Conservation (phyloP, 768 basidiomycete species). For the Baorangia bicolor region DNA sequence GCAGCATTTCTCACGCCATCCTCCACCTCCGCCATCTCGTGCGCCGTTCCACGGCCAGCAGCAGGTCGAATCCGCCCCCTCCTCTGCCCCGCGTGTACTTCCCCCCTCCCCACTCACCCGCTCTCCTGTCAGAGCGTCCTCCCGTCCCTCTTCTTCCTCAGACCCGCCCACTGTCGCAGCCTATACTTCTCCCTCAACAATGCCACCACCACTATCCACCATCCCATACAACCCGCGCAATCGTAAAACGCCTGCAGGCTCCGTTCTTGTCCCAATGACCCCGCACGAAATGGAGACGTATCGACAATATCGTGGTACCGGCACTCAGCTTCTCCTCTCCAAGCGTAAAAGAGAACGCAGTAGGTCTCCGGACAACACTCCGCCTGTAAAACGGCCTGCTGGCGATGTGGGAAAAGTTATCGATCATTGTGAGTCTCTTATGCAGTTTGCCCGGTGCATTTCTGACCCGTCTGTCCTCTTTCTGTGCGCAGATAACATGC, state of each 20-base stretch:
- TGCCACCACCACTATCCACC: constrained; percentile 33
- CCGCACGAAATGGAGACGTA: constrained; percentile 59
- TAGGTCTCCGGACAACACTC: constrained; percentile 38
- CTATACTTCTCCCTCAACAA: constrained; percentile 34
- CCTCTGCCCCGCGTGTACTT: constrained; percentile 22
- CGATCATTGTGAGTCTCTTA: constrained; percentile 65
- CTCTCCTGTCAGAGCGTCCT: constrained; percentile 25
- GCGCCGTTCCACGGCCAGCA: constrained; percentile 20
- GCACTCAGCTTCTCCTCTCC: constrained; percentile 46
- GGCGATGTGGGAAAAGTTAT: constrained; percentile 76
- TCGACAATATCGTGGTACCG: constrained; percentile 55
- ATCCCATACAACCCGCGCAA: constrained; percentile 65
- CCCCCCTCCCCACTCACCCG: constrained; percentile 32
- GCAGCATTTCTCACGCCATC: constrained; percentile 28
- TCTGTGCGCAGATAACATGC: constrained; percentile 70
- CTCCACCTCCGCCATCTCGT: constrained; percentile 20
- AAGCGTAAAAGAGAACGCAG: constrained; percentile 53
- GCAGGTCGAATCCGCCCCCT: constrained; percentile 20
- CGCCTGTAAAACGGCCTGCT: constrained; percentile 49
- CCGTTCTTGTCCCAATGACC: constrained; percentile 65
- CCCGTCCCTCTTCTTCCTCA: constrained; percentile 40
- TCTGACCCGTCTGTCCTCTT: constrained; percentile 5
- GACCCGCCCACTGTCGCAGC: constrained; percentile 24
- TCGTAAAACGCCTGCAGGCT: constrained; percentile 58
- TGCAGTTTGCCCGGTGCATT: neutral